Conservation (phyloP, 2,329 filamentous ascomycete genomes). For the Talaromyces sp. region DNA sequence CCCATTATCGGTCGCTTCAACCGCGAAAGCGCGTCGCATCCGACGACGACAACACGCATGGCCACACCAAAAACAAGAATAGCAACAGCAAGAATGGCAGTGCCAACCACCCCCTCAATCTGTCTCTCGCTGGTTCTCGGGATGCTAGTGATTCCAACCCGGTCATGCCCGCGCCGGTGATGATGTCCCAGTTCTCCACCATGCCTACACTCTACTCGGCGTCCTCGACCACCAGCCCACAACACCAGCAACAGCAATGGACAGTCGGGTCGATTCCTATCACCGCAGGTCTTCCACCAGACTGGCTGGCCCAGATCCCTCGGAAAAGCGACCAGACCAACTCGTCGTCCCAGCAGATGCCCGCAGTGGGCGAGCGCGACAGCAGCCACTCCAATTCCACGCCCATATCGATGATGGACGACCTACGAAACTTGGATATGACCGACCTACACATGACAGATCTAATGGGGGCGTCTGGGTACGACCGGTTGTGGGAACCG, state of each 20-base stretch:
- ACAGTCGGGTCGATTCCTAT: not conserved
- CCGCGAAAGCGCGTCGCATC: not conserved
- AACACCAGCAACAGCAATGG: not conserved
- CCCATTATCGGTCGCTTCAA: not conserved
- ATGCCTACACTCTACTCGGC: not conserved
- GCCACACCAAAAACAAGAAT: not conserved
- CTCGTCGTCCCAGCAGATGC: not conserved
- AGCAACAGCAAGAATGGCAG: not conserved
- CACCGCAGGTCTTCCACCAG: not conserved
- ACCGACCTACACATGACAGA: not conserved
- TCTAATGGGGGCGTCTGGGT: not conserved
- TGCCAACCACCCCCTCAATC: not conserved
- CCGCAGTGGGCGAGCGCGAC: not conserved
- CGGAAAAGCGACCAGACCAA: not conserved
- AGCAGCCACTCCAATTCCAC: not conserved
- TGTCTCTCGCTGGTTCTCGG: too few relatives aligned
- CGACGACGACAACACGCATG: not conserved
- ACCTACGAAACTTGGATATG: not conserved
- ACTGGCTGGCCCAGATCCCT: not conserved
- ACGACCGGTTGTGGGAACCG: not conserved
- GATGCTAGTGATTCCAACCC: too few relatives aligned
- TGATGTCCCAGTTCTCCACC: not conserved
- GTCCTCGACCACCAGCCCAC: not conserved
- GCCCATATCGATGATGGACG: not conserved
- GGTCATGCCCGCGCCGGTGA: not conserved